Conservation (phyloP, 2,329 filamentous ascomycete species). For the Monilinia fructigena region DNA sequence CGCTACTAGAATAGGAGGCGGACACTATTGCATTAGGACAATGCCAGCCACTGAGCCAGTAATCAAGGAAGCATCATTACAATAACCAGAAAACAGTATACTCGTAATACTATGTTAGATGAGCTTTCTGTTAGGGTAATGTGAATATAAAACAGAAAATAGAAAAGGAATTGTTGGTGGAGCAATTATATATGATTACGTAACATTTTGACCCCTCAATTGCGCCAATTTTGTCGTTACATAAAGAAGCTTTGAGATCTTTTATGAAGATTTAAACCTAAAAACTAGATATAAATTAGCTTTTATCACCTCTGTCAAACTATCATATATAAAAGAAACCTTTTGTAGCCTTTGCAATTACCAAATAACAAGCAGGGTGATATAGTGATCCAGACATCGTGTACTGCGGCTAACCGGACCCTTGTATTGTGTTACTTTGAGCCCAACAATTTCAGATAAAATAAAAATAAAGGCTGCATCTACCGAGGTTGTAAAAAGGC, state of each 20-base stretch:
- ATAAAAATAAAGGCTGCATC: background rate
- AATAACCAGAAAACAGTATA: too few species aligned
- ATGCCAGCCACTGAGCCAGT: background rate
- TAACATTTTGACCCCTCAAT: background rate
- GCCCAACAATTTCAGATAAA: background rate
- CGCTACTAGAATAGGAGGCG: slow-evolving; percentile 13
- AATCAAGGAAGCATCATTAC: background rate
- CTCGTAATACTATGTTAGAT: background rate
- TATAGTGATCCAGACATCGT: background rate
- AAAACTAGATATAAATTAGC: too few species aligned
- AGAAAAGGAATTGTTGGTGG: background rate
- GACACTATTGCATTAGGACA: background rate
- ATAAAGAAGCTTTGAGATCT: background rate
- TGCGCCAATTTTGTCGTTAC: too few species aligned
- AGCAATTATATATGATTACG: background rate
- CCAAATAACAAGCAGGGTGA: background rate
- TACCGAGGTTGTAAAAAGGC: background rate
- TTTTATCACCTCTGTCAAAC: too few species aligned
- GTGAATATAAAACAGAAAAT: background rate
- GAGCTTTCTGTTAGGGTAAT: too few species aligned
- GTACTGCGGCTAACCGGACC: background rate
- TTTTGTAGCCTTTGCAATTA: too few species aligned
- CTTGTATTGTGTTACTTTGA: background rate
- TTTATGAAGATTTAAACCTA: too few species aligned
- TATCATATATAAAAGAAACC: too few species aligned